Conservation (phyloP, 345 rosid species). For the Pistacia integerrima region DNA sequence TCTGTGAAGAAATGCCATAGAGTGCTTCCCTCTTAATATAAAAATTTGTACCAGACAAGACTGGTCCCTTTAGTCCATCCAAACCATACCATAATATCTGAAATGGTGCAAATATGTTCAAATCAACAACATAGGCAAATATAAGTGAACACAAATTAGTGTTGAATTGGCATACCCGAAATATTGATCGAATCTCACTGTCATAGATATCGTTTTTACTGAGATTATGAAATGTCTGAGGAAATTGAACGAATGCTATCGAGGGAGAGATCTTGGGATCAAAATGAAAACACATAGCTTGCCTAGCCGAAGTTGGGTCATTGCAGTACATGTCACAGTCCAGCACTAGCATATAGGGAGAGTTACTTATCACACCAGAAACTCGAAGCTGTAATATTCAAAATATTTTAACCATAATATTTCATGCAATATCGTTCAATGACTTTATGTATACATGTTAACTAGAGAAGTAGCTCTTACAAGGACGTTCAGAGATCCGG, state of each 20-base stretch:
- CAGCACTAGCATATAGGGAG: constrained; percentile 39
- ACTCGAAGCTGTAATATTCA: constrained; percentile 46
- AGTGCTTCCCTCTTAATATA: constrained; percentile 46
- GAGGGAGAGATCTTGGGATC: constrained; percentile 37
- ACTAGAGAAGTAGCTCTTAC: constrained; percentile 20
- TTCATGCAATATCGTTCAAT: not conserved
- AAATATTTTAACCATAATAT: not conserved
- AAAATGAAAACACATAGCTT: constrained; percentile 46
- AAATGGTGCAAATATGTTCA: not conserved
- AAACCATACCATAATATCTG: constrained; percentile 25
- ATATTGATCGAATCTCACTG: constrained; percentile 23
- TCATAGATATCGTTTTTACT: constrained; percentile 49
- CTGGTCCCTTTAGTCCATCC: constrained; percentile 44
- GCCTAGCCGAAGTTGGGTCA: constrained; percentile 46
- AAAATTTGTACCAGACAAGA: constrained; percentile 42
- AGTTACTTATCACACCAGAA: constrained; percentile 47
- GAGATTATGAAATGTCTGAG: constrained; percentile 41
- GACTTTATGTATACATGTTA: no score
- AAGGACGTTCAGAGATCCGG: constrained; percentile 57
- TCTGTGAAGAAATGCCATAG: not conserved
- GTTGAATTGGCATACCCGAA: constrained; percentile 26
- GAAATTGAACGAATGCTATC: constrained; percentile 46
- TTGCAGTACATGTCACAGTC: constrained; percentile 60
- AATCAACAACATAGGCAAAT: not conserved
- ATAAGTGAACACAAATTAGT: not conserved